phyloP scores from a whole-genome alignment of 2,329 filamentous ascomycete species.

The Xylariaceae sp. region DNA sequence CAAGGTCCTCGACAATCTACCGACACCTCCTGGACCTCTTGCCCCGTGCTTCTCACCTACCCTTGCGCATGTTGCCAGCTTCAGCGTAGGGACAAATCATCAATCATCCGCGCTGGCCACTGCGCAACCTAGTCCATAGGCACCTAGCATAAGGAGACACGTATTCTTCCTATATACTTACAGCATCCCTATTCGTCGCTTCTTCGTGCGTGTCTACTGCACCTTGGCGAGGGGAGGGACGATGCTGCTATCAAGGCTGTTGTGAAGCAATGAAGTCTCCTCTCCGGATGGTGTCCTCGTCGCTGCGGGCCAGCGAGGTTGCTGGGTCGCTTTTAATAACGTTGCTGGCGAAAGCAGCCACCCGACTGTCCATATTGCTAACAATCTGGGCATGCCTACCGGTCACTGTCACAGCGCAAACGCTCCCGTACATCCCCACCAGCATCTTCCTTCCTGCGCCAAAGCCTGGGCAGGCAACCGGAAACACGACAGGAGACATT shows the following conservation, averaged over 20 bases:
- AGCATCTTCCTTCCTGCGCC: conserved; percentile 66
- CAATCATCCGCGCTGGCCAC: conserved; percentile 1
- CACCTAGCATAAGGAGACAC: conserved; percentile 11
- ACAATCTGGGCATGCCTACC: conserved; percentile 25
- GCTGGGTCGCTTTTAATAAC: conserved; percentile 10
- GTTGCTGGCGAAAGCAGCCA: conserved; percentile 28
- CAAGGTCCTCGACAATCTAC: neutral
- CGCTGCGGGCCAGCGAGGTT: conserved; percentile 33
- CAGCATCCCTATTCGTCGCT: conserved; percentile 7
- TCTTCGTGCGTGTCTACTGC: conserved; percentile 4
- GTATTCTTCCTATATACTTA: conserved; percentile 6
- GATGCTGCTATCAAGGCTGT: conserved; percentile 34
- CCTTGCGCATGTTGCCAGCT: conserved; percentile 6
- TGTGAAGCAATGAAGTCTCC: conserved; percentile 35
- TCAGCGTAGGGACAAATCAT: neutral
- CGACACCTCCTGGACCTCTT: conserved; percentile 10
- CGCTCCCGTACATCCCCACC: conserved; percentile 79
- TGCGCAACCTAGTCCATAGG: conserved; percentile 5
- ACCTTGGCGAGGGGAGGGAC: conserved; percentile 21
- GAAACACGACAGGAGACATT: conserved; percentile 48
- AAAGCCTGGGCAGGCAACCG: conserved; percentile 47
- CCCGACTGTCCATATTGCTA: conserved; percentile 32
- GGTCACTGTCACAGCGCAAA: conserved; percentile 45
- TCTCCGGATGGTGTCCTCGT: conserved; percentile 31
- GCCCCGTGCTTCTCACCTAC: conserved; percentile 17